Conservation (phyloP, 2,329 filamentous ascomycete species). For the Meredithiella fracta region DNA sequence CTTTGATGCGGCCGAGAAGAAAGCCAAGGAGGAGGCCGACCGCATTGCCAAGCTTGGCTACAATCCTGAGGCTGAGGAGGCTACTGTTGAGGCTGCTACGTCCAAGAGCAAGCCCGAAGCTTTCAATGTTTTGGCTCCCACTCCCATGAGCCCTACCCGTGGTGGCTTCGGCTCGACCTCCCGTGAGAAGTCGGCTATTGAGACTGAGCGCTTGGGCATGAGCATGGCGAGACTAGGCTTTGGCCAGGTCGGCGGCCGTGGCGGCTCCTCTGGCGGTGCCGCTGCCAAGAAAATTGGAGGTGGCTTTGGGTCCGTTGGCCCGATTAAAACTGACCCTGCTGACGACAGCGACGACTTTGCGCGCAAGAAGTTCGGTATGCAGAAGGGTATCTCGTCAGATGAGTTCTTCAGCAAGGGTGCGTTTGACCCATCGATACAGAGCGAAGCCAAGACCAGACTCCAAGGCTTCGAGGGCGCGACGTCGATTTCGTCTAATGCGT, state of each 20-base stretch:
- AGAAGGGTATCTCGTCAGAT: conserved; percentile 95
- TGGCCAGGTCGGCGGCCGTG: conserved; percentile 52
- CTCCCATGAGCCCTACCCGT: conserved; percentile 52
- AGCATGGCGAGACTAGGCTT: conserved; percentile 74
- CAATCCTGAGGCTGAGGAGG: conserved; percentile 73
- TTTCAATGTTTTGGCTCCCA: conserved; percentile 52
- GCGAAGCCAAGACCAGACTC: conserved; percentile 73
- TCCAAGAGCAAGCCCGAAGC: conserved; percentile 33
- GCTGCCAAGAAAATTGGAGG: conserved; percentile 57
- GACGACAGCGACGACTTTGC: conserved; percentile 71
- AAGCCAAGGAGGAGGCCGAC: conserved; percentile 93
- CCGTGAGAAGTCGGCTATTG: conserved; percentile 49
- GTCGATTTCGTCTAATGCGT: conserved; percentile 88
- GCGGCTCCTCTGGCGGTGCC: conserved; percentile 37
- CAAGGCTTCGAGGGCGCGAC: conserved; percentile 86
- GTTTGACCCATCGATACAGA: conserved; percentile 64
- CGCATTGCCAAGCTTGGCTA: conserved; percentile 91
- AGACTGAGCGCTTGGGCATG: conserved; percentile 82
- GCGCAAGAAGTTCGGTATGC: conserved; percentile 70
- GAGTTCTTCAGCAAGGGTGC: conserved; percentile 91
- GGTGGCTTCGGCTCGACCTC: conserved; percentile 48
- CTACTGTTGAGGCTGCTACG: conserved; percentile 46
- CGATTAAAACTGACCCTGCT: conserved; percentile 46
- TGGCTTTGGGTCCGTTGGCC: conserved; percentile 72
- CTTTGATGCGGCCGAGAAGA: conserved; percentile 93